A percentile compares a stretch with the other conserved stretches of the same genome.
These are phyloP conservation scores for Wickerhamomyces sydowiorum DNA, from an alignment of 805 yeast genomes.

Conservation along the genomic window DNA sequence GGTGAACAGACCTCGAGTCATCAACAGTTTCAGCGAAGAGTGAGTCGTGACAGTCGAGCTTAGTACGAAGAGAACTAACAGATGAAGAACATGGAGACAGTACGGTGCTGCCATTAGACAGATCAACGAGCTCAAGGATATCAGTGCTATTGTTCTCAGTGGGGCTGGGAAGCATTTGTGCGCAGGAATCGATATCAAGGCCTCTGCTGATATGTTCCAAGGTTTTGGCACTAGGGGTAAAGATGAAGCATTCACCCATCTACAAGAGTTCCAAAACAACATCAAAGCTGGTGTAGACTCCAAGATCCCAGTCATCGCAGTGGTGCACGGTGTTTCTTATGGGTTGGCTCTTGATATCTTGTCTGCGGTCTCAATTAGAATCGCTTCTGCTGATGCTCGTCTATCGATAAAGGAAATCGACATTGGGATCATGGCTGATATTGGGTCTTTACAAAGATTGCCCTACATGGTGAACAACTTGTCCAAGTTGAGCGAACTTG, in stretches of 20 bases:
- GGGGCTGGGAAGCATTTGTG: slow-evolving; percentile 53
- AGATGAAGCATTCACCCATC: slow-evolving; percentile 28
- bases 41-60: slow-evolving; percentile 1
- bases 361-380: slow-evolving; percentile 51
- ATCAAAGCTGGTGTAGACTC: slow-evolving; percentile 42
- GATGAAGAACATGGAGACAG: slow-evolving; percentile 44
- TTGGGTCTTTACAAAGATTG: slow-evolving; percentile 69
- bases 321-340: slow-evolving; percentile 56
- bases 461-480: slow-evolving; percentile 47
- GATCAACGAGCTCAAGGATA: slow-evolving; percentile 38
- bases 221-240: slow-evolving; percentile 15
- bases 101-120: slow-evolving; percentile 41
- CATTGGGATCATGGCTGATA: slow-evolving; percentile 73
- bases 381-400: slow-evolving; percentile 44
- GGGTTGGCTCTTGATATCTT: slow-evolving; percentile 71
- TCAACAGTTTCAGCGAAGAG: slow-evolving; percentile 51
- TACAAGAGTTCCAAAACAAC: slow-evolving; percentile 54
- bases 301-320: slow-evolving; percentile 56
- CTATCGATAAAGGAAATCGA: slow-evolving; percentile 65
- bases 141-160: slow-evolving; percentile 51
- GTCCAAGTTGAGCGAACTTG: slow-evolving; percentile 53
- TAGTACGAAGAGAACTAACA: neutral
- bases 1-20: slow-evolving; percentile 52
- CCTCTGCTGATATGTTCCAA: slow-evolving; percentile 13
- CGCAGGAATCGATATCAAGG: slow-evolving; percentile 58